Base-by-base conservation (phyloP, 106 monocot species). In the Xerophyta viscosa region DNA sequence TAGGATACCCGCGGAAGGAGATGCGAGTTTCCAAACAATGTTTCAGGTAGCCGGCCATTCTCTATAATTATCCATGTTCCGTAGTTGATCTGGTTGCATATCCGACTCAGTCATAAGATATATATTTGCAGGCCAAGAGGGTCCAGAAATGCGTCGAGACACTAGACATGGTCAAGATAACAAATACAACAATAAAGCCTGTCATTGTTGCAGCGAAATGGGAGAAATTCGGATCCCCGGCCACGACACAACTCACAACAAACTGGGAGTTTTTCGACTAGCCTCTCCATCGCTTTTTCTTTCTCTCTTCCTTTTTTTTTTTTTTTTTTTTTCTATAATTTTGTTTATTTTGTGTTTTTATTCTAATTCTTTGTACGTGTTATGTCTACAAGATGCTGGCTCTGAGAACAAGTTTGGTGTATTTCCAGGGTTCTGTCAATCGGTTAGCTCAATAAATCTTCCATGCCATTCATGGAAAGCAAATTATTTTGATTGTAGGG, bases 121-220 rank as follows among this genome's bases (percentile, higher is more conserved):
- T n/a, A n/a, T n/a, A 42, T 42, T 29, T 67, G 58, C 62, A 84
- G 90, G 71, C 70, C 14, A 81, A 90, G 57, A 80, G 90, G 55
- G 77, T 90, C 43, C 90, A 84, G 51, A 90, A 84, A 62, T 77
- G 65, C 46, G 84, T 90, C 19, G 84, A 84, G 65, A 56, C 70
- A 18, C 58, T 89, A 24, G 88, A 89, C 18, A 30, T 58, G 45
- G 70, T 89, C n/a, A 77, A 89, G 73, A 47, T 62, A n/a, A 67
- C 73, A 28, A 89, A 89, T 39, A 49, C 46, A n/a, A 76, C 70
- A 52, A 48, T 79, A 48, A 66, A 75, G 29, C 21, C 50, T 23
- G 69, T 72, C 23, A 37, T 77, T 0, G 70, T 77, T 18, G 74
- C 83, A 22, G 77, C 83, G n/a, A 74, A 80, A 29, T 84, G 83